phyloP scores from a whole-genome alignment of 768 basidiomycete genomes.

The Trametes punicea region DNA sequence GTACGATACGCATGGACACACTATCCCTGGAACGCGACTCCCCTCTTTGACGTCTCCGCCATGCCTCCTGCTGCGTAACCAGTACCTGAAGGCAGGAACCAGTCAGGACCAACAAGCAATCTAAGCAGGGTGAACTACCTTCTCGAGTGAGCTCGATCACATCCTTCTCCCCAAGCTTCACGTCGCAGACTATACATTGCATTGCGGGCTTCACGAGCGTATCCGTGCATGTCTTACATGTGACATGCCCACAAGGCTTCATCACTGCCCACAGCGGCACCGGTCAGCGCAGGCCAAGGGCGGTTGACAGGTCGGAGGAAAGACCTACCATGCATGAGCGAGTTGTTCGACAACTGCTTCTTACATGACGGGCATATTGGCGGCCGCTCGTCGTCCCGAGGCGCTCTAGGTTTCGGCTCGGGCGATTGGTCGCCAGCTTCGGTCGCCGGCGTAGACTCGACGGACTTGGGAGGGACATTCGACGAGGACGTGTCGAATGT shows the following conservation, averaged over 20 bases:
- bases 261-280: conserved; percentile 47
- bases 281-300: neutral
- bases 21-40: conserved; percentile 84
- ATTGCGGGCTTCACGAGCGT: conserved; percentile 74
- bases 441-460: conserved; percentile 38
- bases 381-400: conserved; percentile 52
- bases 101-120: no score
- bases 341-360: conserved; percentile 76
- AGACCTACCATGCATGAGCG: conserved; percentile 62
- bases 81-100: conserved; percentile 52
- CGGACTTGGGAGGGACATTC: conserved; percentile 22
- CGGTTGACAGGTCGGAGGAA: neutral
- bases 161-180: conserved; percentile 58
- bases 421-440: conserved; percentile 27
- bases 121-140: conserved; percentile 43
- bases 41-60: conserved; percentile 79
- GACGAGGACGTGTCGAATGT: conserved; percentile 44
- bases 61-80: conserved; percentile 94
- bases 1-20: neutral
- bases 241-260: conserved; percentile 87
- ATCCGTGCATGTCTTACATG: conserved; percentile 89
- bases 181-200: conserved; percentile 88
- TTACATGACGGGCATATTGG: conserved; percentile 89
- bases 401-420: conserved; percentile 30
- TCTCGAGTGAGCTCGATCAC: conserved; percentile 85